Evolutionary conservation across 2,329 filamentous ascomycete genomes (phyloP).

Genomic region (Colletotrichum sp.): DNA sequence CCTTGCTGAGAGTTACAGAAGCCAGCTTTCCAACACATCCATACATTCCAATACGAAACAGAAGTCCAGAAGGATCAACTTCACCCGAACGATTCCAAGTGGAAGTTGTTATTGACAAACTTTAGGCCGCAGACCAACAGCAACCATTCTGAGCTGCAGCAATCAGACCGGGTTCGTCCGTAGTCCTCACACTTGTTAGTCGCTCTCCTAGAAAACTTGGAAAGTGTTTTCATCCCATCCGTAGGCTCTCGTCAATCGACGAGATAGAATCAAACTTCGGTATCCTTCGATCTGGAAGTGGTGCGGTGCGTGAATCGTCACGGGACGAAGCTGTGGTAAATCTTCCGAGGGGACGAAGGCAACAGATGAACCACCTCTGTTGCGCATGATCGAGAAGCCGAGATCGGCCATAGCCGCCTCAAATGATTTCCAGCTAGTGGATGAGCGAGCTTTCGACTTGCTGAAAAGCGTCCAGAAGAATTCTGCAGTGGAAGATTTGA

Average conservation of each 20-base stretch:
- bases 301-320: background rate
- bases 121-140: background rate
- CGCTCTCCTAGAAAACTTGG: background rate
- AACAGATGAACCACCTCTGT: background rate
- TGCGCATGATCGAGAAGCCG: background rate
- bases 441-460: background rate
- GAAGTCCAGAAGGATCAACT: background rate
- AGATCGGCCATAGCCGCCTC: background rate
- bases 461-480: background rate
- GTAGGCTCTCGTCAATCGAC: background rate
- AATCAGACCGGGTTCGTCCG: background rate
- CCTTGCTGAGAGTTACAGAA: background rate
- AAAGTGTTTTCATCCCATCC: background rate
- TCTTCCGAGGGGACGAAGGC: background rate
- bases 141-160: background rate
- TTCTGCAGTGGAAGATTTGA: background rate
- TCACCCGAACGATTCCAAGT: background rate
- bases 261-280: background rate
- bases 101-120: background rate
- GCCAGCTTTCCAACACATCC: background rate
- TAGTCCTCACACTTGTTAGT: background rate
- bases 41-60: background rate
- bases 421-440: background rate
- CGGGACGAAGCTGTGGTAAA: background rate
- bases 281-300: background rate